These are phyloP conservation scores for Castanospermum australe DNA, from an alignment of 306 rosid genomes.

Conservation along the genomic window DNA sequence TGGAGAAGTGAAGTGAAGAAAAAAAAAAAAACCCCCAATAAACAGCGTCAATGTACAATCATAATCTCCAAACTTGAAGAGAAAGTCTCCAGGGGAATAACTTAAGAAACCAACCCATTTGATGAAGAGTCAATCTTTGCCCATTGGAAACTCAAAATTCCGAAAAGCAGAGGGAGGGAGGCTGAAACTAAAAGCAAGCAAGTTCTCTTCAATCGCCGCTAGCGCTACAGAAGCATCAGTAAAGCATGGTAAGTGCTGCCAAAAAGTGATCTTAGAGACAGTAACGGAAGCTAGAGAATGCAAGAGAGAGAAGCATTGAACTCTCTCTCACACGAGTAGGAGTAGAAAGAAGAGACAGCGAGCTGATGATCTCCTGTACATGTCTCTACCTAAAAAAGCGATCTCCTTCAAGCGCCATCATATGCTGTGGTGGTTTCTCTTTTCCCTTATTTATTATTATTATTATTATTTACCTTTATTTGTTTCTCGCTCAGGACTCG, in stretches of 20 bases:
- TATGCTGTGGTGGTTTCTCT: background rate
- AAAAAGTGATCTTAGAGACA: constrained; percentile 30
- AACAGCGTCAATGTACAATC: constrained; percentile 48
- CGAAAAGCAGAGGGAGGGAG: background rate
- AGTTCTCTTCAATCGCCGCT: constrained; percentile 19
- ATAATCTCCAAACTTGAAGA: constrained; percentile 53
- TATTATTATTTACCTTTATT: background rate
- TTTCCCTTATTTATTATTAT: background rate
- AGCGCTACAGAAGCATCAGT: constrained; percentile 9
- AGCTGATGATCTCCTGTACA: constrained; percentile 21
- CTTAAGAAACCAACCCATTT: constrained; percentile 35
- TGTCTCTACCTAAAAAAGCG: constrained; percentile 25
- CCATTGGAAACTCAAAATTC: constrained; percentile 28
- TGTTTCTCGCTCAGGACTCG: background rate
- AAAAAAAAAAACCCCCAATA: constrained; percentile 37
- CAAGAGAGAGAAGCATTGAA: constrained; percentile 13
- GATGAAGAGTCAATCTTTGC: constrained; percentile 33
- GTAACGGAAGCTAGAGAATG: background rate
- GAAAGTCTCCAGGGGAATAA: constrained; percentile 40
- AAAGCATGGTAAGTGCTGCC: constrained; percentile 24
- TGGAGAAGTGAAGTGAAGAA: constrained; percentile 57
- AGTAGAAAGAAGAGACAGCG: constrained; percentile 25
- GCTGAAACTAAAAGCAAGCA: constrained; percentile 8
- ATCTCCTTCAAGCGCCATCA: constrained; percentile 20
- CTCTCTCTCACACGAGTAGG: background rate